Conservation (phyloP, 257 asterid species). For the Penstemon davidsonii region DNA sequence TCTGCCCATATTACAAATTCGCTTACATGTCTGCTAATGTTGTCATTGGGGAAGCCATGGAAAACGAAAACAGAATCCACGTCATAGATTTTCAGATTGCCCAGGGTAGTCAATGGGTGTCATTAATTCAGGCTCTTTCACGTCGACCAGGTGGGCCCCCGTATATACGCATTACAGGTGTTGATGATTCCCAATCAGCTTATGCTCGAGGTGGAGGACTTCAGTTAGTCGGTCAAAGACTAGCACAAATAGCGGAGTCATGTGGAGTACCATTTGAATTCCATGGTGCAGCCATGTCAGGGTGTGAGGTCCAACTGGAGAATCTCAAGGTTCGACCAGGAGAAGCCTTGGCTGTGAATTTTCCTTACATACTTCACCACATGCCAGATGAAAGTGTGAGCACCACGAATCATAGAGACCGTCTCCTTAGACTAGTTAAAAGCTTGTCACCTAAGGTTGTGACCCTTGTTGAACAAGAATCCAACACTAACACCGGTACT, state of each 20-base stretch:
- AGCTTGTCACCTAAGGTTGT: constrained; percentile 80
- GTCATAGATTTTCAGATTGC: constrained; percentile 87
- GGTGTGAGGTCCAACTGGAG: constrained; percentile 59
- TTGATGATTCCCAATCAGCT: constrained; percentile 67
- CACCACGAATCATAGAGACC: constrained; percentile 78
- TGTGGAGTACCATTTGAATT: constrained; percentile 81
- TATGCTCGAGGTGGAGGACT: constrained; percentile 94
- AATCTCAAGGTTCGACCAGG: constrained; percentile 53
- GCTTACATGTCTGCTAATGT: constrained; percentile 84
- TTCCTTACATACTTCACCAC: constrained; percentile 85
- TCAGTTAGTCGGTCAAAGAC: constrained; percentile 61
- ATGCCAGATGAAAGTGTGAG: constrained; percentile 95
- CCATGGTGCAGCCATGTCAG: constrained; percentile 78
- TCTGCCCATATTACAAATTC: constrained; percentile 84
- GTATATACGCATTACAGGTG: constrained; percentile 49
- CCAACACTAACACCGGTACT: constrained; percentile 77
- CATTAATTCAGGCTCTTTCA: constrained; percentile 51
- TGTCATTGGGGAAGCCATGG: constrained; percentile 72
- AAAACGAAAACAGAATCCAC: constrained; percentile 65
- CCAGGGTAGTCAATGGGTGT: constrained; percentile 94
- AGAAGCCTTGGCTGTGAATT: constrained; percentile 87
- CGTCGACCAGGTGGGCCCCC: constrained; percentile 58
- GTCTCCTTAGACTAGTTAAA: constrained; percentile 71
- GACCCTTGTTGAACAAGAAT: constrained; percentile 83
- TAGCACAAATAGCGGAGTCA: constrained; percentile 59